Conservation (phyloP, 257 asterid genomes). For the Nicotiana benthamiana region DNA sequence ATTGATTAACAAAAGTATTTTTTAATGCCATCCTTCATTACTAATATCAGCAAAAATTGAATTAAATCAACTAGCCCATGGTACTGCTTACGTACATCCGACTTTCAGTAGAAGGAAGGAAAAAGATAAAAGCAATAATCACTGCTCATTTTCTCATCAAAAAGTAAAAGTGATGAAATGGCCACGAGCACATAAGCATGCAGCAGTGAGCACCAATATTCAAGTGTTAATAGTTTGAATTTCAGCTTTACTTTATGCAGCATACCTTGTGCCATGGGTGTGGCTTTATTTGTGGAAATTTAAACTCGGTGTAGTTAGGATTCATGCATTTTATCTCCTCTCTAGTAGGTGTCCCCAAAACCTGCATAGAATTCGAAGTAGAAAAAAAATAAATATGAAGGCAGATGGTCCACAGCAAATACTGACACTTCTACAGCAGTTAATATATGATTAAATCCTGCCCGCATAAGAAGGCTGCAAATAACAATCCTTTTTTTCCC, state of each 20-base stretch:
- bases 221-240: neutral
- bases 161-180: neutral
- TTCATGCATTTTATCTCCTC: slow-evolving; percentile 99
- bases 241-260: neutral
- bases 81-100: neutral
- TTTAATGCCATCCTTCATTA: neutral
- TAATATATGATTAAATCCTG: neutral
- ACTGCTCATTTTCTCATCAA: neutral
- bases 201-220: neutral
- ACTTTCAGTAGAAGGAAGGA: neutral
- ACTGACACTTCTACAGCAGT: neutral
- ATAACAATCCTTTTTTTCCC: neutral
- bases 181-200: neutral
- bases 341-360: slow-evolving; percentile 96
- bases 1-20: neutral
- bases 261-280: slow-evolving; percentile 99
- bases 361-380: slow-evolving; percentile 41
- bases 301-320: slow-evolving; percentile 85
- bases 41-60: neutral
- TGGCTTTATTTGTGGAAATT: slow-evolving; percentile 94
- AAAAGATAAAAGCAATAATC: neutral
- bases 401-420: neutral
- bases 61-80: neutral
- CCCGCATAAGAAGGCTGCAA: neutral
- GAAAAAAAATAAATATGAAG: neutral